Base-by-base conservation (phyloP, 768 basidiomycete species). In the Phaeolepiota aurea region DNA sequence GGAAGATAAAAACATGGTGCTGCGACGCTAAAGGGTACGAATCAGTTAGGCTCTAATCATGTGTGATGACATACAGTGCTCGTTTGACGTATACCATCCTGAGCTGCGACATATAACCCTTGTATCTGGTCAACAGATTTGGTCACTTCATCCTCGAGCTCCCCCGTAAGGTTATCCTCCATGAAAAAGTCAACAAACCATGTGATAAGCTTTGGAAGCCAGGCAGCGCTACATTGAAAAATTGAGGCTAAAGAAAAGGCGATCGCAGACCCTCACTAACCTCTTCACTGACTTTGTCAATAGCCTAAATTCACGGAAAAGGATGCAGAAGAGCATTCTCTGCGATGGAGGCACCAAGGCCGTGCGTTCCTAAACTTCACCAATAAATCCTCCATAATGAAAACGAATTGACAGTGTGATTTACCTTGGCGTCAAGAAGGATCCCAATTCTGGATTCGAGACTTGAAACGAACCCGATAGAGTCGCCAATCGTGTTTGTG, bases 231-330 rank as follows among this genome's bases (percentile, higher is more conserved):
- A 19, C 19, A 32, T 9, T 18, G n/a, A 43, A 32, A 38, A 11
- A 37, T 14, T 20, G 25, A 21, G n/a, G n/a, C n/a, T 5, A 15
- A 11, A 37, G 18, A 16, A 13, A 19, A 54, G 77, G 32, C 56
- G n/a, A n/a, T n/a, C n/a, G n/a, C n/a, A n/a, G n/a, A n/a, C n/a
- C n/a, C n/a, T n/a, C n/a, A n/a, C n/a, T n/a, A n/a, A 85, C 82
- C 68, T 55, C 56, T 80, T 84, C 19, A 80, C 54, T 0, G 82
- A 83, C 37, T 74, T 68, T 1, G 76, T 79, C 4, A 81, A 49
- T 3, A 83, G 58, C 38, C 86, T 63, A 23, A 84, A 71, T 51
- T 85, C 79, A 1, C 74, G 65, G 38, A 87, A 74, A 4, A 89
- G 56, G 14, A 74, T 63, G 42, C 70, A 72, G 39, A 83, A 68